A percentile compares a stretch with the other conserved stretches of the same genome.
These are phyloP conservation scores for Cyberlindnera samutprakarnensis DNA, from an alignment of 805 yeast genomes.

Conservation along the genomic window DNA sequence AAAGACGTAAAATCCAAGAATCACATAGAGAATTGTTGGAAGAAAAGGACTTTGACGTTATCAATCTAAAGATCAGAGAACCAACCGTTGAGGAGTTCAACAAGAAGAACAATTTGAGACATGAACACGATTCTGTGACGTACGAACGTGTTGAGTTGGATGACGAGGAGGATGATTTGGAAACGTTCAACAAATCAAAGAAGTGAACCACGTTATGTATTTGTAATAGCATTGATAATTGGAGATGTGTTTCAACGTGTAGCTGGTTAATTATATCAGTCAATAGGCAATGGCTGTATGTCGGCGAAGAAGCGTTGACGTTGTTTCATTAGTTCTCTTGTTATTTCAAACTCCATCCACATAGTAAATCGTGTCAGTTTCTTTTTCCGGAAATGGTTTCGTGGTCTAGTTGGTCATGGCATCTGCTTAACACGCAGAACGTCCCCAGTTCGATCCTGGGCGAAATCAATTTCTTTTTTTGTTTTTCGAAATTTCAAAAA, in stretches of 20 bases:
- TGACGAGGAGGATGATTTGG: slow-evolving; percentile 22
- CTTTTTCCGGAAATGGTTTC: slow-evolving; percentile 55
- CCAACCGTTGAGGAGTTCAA: slow-evolving; percentile 65
- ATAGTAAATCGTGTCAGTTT: too few species aligned
- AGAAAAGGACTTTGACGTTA: slow-evolving; percentile 51
- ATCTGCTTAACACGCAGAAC: slow-evolving; percentile 99
- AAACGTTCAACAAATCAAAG: slow-evolving; percentile 10
- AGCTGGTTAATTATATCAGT: too few species aligned
- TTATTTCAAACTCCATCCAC: too few species aligned
- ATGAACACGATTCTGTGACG: slow-evolving; percentile 71
- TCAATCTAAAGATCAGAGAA: slow-evolving; percentile 60
- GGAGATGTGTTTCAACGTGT: too few species aligned
- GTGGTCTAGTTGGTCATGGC: slow-evolving; percentile 99
- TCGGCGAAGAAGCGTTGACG: too few species aligned
- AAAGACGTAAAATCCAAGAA: slow-evolving; percentile 66
- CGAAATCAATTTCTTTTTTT: slow-evolving; percentile 56
- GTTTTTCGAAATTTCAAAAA: background rate
- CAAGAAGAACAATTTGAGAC: slow-evolving; percentile 59
- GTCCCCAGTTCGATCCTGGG: slow-evolving; percentile 99
- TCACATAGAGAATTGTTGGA: slow-evolving; percentile 45
- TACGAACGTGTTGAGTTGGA: slow-evolving; percentile 47
- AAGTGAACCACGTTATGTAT: too few species aligned
- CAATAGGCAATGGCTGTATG: too few species aligned
- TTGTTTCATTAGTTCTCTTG: too few species aligned
- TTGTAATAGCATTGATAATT: too few species aligned